phyloP scores from a whole-genome alignment of 169 alveolate genomes.

The Eimeria praecox region DNA sequence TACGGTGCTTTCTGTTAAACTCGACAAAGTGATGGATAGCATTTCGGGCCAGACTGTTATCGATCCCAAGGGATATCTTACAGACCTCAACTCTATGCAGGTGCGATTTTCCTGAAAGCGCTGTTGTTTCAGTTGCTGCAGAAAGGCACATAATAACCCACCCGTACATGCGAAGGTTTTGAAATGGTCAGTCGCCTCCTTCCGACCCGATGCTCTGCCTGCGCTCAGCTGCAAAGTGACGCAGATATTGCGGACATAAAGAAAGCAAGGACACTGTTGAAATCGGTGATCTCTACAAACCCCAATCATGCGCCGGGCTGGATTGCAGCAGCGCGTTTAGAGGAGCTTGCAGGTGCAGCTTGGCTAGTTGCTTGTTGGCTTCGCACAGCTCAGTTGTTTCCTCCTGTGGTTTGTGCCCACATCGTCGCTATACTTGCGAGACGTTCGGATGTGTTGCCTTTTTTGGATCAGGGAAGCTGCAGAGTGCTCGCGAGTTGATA shows the following conservation, averaged over 20 bases:
- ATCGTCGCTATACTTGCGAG: neutral
- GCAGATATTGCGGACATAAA: constrained; percentile 97
- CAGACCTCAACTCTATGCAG: constrained; percentile 94
- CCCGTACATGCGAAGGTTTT: too few relatives aligned
- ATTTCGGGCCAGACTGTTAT: constrained; percentile 97
- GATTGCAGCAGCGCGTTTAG: constrained; percentile 99
- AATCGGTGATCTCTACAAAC: constrained; percentile 92
- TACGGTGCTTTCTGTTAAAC: constrained; percentile 94
- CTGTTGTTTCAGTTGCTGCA: neutral
- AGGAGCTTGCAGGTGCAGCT: constrained; percentile 94
- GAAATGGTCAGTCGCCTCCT: neutral
- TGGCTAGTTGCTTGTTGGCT: constrained; percentile 16
- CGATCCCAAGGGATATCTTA: constrained; percentile 97
- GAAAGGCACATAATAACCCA: neutral
- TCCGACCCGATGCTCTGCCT: neutral
- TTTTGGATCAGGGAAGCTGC: constrained; percentile 89
- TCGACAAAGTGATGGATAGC: constrained; percentile 96
- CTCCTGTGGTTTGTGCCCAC: neutral
- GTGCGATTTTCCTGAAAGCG: constrained; percentile 55
- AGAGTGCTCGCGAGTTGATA: constrained; percentile 97
- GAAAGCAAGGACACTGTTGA: constrained; percentile 92
- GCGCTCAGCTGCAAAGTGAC: constrained; percentile 88
- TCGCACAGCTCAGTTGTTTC: neutral
- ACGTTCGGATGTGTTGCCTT: neutral
- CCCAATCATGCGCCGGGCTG: constrained; percentile 99